Percentiles rank a stretch among this genome's conserved stretches.
Conservation (phyloP, 495 filamentous ascomycete species). For the Articulospora tetracladia region DNA sequence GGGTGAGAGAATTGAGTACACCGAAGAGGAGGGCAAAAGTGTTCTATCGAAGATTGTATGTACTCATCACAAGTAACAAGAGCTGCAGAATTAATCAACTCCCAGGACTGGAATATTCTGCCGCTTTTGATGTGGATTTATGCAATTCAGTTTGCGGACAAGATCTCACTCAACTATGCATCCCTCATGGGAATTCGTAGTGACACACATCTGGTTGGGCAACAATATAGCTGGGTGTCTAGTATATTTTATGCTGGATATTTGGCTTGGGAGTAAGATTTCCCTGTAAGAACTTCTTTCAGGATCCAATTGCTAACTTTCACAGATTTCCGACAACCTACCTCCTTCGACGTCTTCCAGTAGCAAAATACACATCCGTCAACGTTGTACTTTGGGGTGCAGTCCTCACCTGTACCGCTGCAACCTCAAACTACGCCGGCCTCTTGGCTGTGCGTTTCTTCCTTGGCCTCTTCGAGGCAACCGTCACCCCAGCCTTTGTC, state of each 20-base stretch:
- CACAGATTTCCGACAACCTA: conserved; percentile 41
- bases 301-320: not conserved
- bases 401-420: conserved; percentile 54
- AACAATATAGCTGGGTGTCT: conserved; percentile 43
- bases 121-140: conserved; percentile 26
- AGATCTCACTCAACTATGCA: not conserved
- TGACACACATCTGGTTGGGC: not conserved
- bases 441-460: conserved; percentile 52
- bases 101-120: conserved; percentile 34
- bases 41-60: conserved; percentile 36
- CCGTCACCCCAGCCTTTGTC: conserved; percentile 19
- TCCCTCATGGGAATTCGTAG: not conserved
- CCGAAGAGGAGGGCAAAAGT: conserved; percentile 25
- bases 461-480: conserved; percentile 37
- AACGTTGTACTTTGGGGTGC: conserved; percentile 59
- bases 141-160: not conserved
- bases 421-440: conserved; percentile 46
- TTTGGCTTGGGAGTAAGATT: conserved; percentile 36
- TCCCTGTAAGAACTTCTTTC: not conserved
- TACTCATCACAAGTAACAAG: too few species aligned
- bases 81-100: too few species aligned
- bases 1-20: not conserved
- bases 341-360: conserved; percentile 53
- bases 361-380: conserved; percentile 52
- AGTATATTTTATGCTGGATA: conserved; percentile 32